Conservation (phyloP, 768 basidiomycete genomes). For the Lentinula guzmanii region DNA sequence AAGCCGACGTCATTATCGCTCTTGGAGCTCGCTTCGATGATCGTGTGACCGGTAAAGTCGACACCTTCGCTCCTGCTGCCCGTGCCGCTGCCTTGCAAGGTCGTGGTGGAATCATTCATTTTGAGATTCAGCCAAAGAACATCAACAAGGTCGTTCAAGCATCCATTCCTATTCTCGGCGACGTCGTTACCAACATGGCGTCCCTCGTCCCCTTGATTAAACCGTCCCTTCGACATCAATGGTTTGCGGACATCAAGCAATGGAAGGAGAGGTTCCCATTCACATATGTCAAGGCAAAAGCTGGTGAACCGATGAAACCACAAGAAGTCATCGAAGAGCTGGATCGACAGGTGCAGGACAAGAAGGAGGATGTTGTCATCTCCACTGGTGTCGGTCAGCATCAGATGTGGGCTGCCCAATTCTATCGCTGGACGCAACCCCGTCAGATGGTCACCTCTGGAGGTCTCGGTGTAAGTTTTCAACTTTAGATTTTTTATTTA, state of each 20-base stretch:
- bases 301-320: constrained; percentile 79
- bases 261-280: constrained; percentile 94
- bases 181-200: constrained; percentile 80
- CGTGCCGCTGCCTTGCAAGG: constrained; percentile 79
- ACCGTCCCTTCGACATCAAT: constrained; percentile 56
- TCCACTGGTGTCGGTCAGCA: constrained; percentile 98
- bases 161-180: constrained; percentile 88
- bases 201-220: constrained; percentile 78
- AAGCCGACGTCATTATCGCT: constrained; percentile 96
- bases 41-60: constrained; percentile 90
- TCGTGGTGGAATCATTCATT: constrained; percentile 96
- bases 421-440: constrained; percentile 87
- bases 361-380: constrained; percentile 83
- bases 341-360: constrained; percentile 68
- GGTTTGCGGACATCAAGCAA: constrained; percentile 75
- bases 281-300: constrained; percentile 63
- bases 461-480: constrained; percentile 76
- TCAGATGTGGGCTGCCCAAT: constrained; percentile 99
- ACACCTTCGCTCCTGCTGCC: constrained; percentile 88
- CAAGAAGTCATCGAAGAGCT: constrained; percentile 96
- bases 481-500: constrained; percentile 1
- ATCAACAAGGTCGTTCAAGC: constrained; percentile 98
- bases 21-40: constrained; percentile 97
- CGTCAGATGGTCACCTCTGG: constrained; percentile 89
- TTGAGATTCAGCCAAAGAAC: constrained; percentile 98